A percentile compares a stretch with the other conserved stretches of the same genome.
phyloP scores from a whole-genome alignment of 257 asterid species.

The Fraxinus pennsylvanica region DNA sequence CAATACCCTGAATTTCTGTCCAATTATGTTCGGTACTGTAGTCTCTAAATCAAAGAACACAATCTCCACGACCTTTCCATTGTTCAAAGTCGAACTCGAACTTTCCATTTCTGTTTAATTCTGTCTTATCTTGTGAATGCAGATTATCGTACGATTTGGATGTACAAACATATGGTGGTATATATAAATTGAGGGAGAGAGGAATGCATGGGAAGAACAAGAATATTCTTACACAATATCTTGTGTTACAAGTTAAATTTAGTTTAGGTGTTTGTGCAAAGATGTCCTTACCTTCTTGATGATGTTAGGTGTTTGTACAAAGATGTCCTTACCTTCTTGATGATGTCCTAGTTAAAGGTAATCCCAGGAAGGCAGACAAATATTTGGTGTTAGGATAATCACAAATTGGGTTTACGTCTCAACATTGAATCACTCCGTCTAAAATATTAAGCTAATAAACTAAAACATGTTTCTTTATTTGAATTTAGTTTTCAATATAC shows the following conservation, averaged over 20 bases:
- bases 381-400: not conserved
- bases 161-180: not conserved
- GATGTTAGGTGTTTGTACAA: slow-evolving; percentile 47
- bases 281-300: slow-evolving; percentile 50
- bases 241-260: slow-evolving; percentile 72
- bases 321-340: slow-evolving; percentile 51
- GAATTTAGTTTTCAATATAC: no score
- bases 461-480: no score
- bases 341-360: slow-evolving; percentile 36
- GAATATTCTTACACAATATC: slow-evolving; percentile 57
- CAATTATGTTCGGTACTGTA: slow-evolving; percentile 61
- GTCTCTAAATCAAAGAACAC: slow-evolving; percentile 94
- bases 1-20: slow-evolving; percentile 64
- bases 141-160: not conserved
- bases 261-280: slow-evolving; percentile 41
- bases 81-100: slow-evolving; percentile 21
- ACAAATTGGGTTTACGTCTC: not conserved
- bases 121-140: not conserved
- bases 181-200: slow-evolving; percentile 17
- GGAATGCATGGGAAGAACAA: slow-evolving; percentile 33
- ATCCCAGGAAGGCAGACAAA: slow-evolving; percentile 11
- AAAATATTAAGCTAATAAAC: no score
- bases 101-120: slow-evolving; percentile 34
- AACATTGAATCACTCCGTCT: not conserved
- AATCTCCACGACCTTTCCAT: slow-evolving; percentile 48